These are phyloP conservation scores for Solanum hybrid DNA, from an alignment of 305 asterid genomes.

Conservation along the genomic window DNA sequence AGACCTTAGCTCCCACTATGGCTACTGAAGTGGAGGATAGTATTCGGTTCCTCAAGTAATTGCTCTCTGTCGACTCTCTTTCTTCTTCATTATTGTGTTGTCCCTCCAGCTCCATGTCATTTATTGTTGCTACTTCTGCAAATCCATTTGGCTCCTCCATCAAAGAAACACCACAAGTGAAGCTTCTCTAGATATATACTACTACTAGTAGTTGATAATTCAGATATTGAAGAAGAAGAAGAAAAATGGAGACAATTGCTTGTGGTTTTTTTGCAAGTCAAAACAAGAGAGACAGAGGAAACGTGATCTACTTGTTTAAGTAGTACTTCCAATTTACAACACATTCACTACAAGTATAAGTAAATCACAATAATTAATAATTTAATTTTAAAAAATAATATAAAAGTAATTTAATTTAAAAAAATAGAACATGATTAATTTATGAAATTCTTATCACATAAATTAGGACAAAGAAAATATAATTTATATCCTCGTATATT, in stretches of 20 bases:
- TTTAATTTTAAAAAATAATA: background rate
- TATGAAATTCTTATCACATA: background rate
- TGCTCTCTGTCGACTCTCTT: conserved; percentile 48
- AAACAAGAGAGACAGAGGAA: background rate
- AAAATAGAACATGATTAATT: background rate
- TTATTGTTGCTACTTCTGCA: conserved; percentile 20
- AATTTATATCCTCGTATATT: background rate
- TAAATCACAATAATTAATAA: background rate
- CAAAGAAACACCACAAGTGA: background rate
- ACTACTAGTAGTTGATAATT: background rate
- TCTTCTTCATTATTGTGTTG: conserved; percentile 13
- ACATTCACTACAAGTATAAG: background rate
- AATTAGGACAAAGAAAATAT: background rate
- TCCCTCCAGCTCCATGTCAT: conserved; percentile 3
- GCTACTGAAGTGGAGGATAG: conserved; percentile 63
- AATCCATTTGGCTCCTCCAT: conserved; percentile 31
- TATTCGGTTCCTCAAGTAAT: conserved; percentile 33
- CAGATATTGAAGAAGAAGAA: background rate
- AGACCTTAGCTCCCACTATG: conserved; percentile 76
- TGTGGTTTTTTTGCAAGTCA: background rate
- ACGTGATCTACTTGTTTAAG: background rate
- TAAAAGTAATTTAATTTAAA: too few relatives aligned
- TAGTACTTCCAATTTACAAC: background rate
- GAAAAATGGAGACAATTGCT: background rate
- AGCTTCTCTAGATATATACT: background rate